Conservation (phyloP, 768 basidiomycete species). For the Tephrocybe sp. region DNA sequence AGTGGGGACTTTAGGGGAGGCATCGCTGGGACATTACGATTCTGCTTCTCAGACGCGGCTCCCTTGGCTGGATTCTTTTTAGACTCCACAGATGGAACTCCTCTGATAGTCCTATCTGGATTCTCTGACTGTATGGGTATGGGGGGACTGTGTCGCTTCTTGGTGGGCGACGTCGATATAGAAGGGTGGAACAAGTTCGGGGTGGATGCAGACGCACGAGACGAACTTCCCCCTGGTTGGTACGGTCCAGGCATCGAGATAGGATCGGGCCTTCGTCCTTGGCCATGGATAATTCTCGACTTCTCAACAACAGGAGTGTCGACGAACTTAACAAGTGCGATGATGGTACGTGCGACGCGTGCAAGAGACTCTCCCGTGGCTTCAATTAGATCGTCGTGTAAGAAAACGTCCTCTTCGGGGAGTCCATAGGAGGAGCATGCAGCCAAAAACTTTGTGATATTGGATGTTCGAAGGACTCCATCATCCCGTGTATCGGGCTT, state of each 20-base stretch:
- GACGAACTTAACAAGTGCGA: slow-evolving; percentile 62
- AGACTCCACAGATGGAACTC: slow-evolving; percentile 15
- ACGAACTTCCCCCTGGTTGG: slow-evolving; percentile 32
- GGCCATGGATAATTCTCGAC: slow-evolving; percentile 46
- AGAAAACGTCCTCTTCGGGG: slow-evolving; percentile 61
- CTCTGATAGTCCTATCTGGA: slow-evolving; percentile 40
- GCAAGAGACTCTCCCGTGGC: slow-evolving; percentile 59
- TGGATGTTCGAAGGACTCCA: slow-evolving; percentile 63
- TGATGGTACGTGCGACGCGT: slow-evolving; percentile 74
- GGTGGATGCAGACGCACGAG: slow-evolving; percentile 57
- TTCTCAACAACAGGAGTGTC: slow-evolving; percentile 51
- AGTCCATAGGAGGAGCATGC: slow-evolving; percentile 71
- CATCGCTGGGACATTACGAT: slow-evolving; percentile 37
- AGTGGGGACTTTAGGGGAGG: slow-evolving; percentile 49
- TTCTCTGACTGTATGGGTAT: slow-evolving; percentile 56
- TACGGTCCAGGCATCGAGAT: slow-evolving; percentile 30
- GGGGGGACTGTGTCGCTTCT: slow-evolving; percentile 54
- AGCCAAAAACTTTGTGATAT: slow-evolving; percentile 77
- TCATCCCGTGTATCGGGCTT: slow-evolving; percentile 68
- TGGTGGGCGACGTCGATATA: slow-evolving; percentile 32
- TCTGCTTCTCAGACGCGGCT: slow-evolving; percentile 30
- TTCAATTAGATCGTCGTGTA: slow-evolving; percentile 66
- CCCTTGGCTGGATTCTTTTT: slow-evolving; percentile 19
- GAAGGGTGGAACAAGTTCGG: slow-evolving; percentile 52
- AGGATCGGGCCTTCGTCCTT: slow-evolving; percentile 27